These are phyloP conservation scores for Talaromyces sp. DNA, from an alignment of 2,329 filamentous ascomycete species.

Conservation along the genomic window DNA sequence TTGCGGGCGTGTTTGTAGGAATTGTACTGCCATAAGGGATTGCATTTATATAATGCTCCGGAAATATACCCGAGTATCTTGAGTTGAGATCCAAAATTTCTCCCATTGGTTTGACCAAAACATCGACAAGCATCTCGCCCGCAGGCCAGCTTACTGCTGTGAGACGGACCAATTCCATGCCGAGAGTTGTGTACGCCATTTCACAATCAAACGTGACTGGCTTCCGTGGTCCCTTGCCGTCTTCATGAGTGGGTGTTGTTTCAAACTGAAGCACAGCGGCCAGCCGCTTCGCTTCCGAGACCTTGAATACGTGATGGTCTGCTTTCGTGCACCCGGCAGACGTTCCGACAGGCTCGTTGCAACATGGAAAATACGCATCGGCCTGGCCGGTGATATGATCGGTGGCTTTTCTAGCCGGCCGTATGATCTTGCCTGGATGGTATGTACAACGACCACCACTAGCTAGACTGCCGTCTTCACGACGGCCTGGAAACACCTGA, in stretches of 20 bases:
- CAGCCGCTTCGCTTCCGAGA: slow-evolving; percentile 67
- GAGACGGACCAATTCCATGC: slow-evolving; percentile 81
- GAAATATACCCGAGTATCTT: slow-evolving; percentile 79
- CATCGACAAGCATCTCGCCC: slow-evolving; percentile 68
- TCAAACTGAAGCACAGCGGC: slow-evolving; percentile 74
- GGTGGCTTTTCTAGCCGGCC: slow-evolving; percentile 48
- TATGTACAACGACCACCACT: slow-evolving; percentile 73
- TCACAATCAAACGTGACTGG: slow-evolving; percentile 89
- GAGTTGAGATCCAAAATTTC: slow-evolving; percentile 88
- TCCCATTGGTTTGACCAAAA: slow-evolving; percentile 77
- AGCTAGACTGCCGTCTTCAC: slow-evolving; percentile 67
- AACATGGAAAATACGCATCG: slow-evolving; percentile 69
- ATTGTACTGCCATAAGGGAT: slow-evolving; percentile 44
- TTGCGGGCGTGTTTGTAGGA: slow-evolving; percentile 11
- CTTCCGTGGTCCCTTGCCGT: slow-evolving; percentile 18
- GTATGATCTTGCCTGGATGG: slow-evolving; percentile 69
- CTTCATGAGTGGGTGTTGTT: slow-evolving; percentile 55
- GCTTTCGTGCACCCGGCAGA: slow-evolving; percentile 66
- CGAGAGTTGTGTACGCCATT: slow-evolving; percentile 89
- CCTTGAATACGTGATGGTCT: slow-evolving; percentile 80
- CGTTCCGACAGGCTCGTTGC: slow-evolving; percentile 66
- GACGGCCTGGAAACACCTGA: slow-evolving; percentile 82
- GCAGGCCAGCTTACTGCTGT: slow-evolving; percentile 84
- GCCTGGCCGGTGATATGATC: slow-evolving; percentile 51
- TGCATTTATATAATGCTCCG: slow-evolving; percentile 68